Base-by-base conservation (phyloP, 805 yeast genomes). In the Zygoascus biomembranicola region DNA sequence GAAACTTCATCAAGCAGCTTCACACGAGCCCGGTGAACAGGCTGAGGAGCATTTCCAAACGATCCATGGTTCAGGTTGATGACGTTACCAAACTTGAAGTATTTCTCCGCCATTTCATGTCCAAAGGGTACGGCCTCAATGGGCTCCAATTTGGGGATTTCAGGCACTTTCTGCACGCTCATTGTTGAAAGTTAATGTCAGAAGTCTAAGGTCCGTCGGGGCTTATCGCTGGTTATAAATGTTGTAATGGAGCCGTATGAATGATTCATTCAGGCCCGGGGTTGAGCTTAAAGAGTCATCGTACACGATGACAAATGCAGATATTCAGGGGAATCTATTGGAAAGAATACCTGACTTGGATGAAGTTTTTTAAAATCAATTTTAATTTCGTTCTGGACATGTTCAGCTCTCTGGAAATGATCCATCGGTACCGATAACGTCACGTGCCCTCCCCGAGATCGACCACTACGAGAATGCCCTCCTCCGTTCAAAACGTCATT, bases 1-100 rank as follows among this genome's bases (percentile, higher is more conserved):
- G 65, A 62, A 43, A 70, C 71, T 44, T 64, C 56, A 32, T 67
- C 55, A 26, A 67, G 50, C 18, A 60, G 61, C 48, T 66, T 58
- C 35, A 66, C 55, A 55, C 68, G 75, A 13, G 66, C 68, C 1
- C 75, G 74, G 23, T 71, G 58, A 1, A 83, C 79, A 4, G 73
- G 68, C 8, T 63, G 68, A 0, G 89, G 85, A 2, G 77, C 70
- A 1, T 76, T 68, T 1, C 89, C 90, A 61, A 66, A 84, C 0
- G 86, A 77, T 8, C 89, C 89, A 62, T 83, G 83, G 65, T 84
- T 84, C 46, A 82, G 75, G 14, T 79, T 77, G 3, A 65, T 63
- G 8, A 72, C 70, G 2, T 65, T 71, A 32, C 68, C 76, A 11
- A 80, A 69, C 1, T 70, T 60, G 63, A 80, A 84, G 62, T 78